These are phyloP conservation scores for Herpomyces periplanetae DNA, from an alignment of 2,329 filamentous ascomycete genomes.

Conservation along the genomic window DNA sequence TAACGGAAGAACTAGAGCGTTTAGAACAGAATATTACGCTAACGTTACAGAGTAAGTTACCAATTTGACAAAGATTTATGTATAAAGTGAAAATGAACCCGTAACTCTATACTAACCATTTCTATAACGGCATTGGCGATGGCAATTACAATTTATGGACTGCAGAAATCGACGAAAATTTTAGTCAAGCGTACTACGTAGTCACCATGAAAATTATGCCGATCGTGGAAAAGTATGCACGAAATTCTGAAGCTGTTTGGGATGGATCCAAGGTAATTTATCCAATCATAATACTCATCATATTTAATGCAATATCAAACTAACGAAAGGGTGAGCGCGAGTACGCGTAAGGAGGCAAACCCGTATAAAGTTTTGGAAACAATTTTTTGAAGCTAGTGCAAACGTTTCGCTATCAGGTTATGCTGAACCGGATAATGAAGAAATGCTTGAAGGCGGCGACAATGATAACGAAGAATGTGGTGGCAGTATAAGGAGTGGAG, in stretches of 20 bases:
- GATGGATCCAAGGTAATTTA: constrained; percentile 51
- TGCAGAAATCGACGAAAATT: constrained; percentile 87
- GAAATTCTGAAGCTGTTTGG: constrained; percentile 77
- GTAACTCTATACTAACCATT: constrained; percentile 3
- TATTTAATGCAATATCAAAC: background rate
- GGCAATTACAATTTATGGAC: no score
- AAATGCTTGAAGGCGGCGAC: no score
- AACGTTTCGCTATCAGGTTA: constrained; percentile 88
- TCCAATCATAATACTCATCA: background rate
- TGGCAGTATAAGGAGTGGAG: constrained; percentile 15
- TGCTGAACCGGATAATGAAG: constrained; percentile 43
- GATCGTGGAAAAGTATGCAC: constrained; percentile 71
- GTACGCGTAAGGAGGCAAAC: no score
- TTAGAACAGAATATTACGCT: constrained; percentile 87
- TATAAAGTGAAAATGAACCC: no score
- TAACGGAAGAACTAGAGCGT: constrained; percentile 81
- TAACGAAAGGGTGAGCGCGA: constrained; percentile 2
- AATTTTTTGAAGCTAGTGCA: constrained; percentile 93
- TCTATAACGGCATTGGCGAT: no score
- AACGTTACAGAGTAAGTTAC: constrained; percentile 35
- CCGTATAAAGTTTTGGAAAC: constrained; percentile 97
- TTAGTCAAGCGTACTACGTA: constrained; percentile 78
- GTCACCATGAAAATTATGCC: constrained; percentile 76
- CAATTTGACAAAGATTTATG: no score
- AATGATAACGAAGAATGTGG: constrained; percentile 12